Evolutionary conservation across 352 stramenopile genomes (phyloP).

Genomic region (Pythium biforme): DNA sequence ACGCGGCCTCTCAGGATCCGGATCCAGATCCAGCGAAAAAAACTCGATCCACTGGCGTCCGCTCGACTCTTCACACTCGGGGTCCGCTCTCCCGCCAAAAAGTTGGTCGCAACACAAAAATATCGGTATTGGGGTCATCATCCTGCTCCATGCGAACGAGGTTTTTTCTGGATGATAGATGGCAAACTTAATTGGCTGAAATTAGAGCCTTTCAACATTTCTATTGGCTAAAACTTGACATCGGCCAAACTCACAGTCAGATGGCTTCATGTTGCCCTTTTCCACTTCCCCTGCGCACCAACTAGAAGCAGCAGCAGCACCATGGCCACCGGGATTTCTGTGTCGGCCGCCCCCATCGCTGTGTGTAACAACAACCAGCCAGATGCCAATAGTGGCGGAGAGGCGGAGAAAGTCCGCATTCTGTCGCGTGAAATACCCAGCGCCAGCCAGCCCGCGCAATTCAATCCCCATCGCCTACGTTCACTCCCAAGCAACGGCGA

Average conservation of each 20-base stretch:
- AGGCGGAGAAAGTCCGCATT: constrained; percentile 1
- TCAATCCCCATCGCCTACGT: too few relatives aligned
- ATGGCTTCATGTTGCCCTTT: constrained; percentile 27
- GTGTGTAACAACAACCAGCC: constrained; percentile 19
- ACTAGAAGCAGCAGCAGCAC: not conserved
- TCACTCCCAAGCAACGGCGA: too few relatives aligned
- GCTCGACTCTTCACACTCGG: not conserved
- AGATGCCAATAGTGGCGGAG: not conserved
- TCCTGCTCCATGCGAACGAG: not conserved
- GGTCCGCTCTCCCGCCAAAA: constrained; percentile 17
- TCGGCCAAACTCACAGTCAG: not conserved
- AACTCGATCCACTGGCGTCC: constrained; percentile 6
- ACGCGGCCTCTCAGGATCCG: not conserved
- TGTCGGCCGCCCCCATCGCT: not conserved
- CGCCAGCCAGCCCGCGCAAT: too few relatives aligned
- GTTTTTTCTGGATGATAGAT: too few relatives aligned
- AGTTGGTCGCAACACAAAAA: too few relatives aligned
- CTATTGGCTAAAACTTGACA: constrained; percentile 3
- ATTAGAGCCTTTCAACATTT: too few relatives aligned
- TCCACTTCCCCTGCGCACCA: constrained; percentile 1
- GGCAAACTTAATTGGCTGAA: not conserved
- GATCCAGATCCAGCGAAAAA: constrained; percentile 7
- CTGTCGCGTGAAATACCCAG: not conserved
- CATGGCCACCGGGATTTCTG: not conserved
- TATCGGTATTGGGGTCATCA: not conserved